These are phyloP conservation scores for Colletotrichum navitas DNA, from an alignment of 2,329 filamentous ascomycete species.

Conservation along the genomic window DNA sequence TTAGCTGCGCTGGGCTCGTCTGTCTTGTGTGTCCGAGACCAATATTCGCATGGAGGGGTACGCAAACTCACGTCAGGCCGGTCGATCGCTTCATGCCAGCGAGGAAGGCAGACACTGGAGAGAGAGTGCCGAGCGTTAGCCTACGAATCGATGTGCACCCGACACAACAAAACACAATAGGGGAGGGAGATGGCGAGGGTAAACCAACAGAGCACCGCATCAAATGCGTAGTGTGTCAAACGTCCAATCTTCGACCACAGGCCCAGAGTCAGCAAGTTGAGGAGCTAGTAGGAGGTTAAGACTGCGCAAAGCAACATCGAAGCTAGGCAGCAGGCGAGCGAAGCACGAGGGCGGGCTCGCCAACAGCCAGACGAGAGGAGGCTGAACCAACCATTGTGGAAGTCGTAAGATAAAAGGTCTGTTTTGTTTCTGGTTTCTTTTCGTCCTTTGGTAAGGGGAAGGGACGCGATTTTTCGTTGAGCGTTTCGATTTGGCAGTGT, in stretches of 20 bases:
- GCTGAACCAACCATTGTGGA: slow-evolving; percentile 39
- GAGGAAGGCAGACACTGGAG: slow-evolving; percentile 89
- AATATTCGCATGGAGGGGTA: slow-evolving; percentile 12
- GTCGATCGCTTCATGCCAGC: slow-evolving; percentile 98
- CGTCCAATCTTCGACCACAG: slow-evolving; percentile 86
- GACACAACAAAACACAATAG: neutral
- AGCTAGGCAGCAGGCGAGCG: slow-evolving; percentile 30
- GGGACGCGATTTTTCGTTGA: neutral
- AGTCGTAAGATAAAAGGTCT: slow-evolving; percentile 4
- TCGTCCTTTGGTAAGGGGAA: neutral
- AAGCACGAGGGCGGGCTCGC: slow-evolving; percentile 30
- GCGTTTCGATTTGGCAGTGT: slow-evolving; percentile 13
- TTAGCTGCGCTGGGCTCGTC: slow-evolving; percentile 53
- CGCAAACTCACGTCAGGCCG: slow-evolving; percentile 89
- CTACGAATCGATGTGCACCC: slow-evolving; percentile 1
- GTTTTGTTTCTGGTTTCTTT: slow-evolving; percentile 2
- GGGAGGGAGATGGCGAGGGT: neutral
- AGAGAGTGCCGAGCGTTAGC: slow-evolving; percentile 9
- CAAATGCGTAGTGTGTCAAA: slow-evolving; percentile 94
- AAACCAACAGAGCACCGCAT: slow-evolving; percentile 87
- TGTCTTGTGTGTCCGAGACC: neutral
- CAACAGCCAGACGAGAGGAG: slow-evolving; percentile 21
- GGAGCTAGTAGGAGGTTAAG: slow-evolving; percentile 66
- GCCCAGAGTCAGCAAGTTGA: slow-evolving; percentile 77
- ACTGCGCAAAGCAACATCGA: slow-evolving; percentile 48